Conservation (phyloP, 768 basidiomycete genomes). For the Leccinum boreale region DNA sequence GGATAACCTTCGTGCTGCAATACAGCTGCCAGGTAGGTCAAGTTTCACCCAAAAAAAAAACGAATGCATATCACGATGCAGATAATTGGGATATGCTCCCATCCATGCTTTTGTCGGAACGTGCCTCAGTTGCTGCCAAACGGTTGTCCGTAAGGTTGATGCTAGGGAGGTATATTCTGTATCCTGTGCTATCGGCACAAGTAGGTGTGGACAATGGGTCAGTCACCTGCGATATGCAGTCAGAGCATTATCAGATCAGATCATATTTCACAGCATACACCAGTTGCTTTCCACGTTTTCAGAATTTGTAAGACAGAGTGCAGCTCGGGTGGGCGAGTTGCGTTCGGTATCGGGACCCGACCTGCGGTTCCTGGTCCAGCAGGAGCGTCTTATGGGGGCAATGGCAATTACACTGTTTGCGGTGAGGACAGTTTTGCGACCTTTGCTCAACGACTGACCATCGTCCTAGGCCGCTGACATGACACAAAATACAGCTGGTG, state of each 20-base stretch:
- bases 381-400: conserved; percentile 32
- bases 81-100: conserved; percentile 54
- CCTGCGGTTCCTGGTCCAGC: conserved; percentile 14
- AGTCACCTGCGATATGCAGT: conserved; percentile 7
- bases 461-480: conserved; percentile 23
- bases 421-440: conserved; percentile 19
- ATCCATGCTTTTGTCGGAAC: conserved; percentile 42
- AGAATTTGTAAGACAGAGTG: conserved; percentile 22
- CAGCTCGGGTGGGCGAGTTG: conserved; percentile 11
- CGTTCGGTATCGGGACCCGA: conserved; percentile 3
- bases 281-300: conserved; percentile 12
- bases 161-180: conserved; percentile 55
- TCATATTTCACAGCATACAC: conserved; percentile 9
- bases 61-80: conserved; percentile 25
- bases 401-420: conserved; percentile 37
- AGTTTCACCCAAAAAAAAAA: not conserved
- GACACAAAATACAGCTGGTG: not conserved
- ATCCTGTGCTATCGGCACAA: conserved; percentile 32
- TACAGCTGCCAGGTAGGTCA: conserved; percentile 62
- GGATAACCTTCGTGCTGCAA: conserved; percentile 53
- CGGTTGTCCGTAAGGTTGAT: conserved; percentile 55
- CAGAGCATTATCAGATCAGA: not conserved
- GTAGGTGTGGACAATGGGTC: conserved; percentile 16
- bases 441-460: not conserved
- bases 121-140: conserved; percentile 57